Percentiles rank a stretch among this genome's conserved stretches.
These are phyloP conservation scores for Penicillium verhagenii DNA, from an alignment of 495 filamentous ascomycete species.

Conservation along the genomic window DNA sequence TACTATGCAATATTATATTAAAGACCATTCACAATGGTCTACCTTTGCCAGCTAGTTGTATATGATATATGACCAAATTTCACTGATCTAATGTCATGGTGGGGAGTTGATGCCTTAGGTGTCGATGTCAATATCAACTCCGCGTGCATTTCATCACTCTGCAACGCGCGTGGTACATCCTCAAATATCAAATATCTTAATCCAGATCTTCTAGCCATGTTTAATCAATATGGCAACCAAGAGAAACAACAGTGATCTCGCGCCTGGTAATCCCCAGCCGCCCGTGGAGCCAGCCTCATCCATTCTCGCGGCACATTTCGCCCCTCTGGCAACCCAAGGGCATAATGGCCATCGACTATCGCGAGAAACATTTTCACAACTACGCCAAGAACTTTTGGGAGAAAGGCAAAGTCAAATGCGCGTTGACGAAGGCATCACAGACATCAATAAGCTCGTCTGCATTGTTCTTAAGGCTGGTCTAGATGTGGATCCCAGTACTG, in stretches of 20 bases:
- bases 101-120: conserved; percentile 24
- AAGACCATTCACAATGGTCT: neutral
- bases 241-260: conserved; percentile 17
- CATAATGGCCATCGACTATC: conserved; percentile 41
- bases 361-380: conserved; percentile 58
- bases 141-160: conserved; percentile 6
- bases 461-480: conserved; percentile 81
- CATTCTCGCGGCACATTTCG: conserved; percentile 67
- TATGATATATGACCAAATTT: neutral
- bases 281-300: conserved; percentile 56
- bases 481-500: conserved; percentile 56
- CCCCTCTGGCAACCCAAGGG: conserved; percentile 42
- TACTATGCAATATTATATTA: neutral
- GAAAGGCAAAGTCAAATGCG: conserved; percentile 39
- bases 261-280: conserved; percentile 20
- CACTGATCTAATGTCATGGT: neutral
- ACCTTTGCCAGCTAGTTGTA: neutral
- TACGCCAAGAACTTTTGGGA: conserved; percentile 63
- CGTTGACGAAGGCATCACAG: conserved; percentile 63
- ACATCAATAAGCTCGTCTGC: conserved; percentile 80
- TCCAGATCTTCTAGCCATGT: conserved; percentile 18
- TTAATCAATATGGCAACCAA: conserved; percentile 26
- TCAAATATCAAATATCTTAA: neutral
- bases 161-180: conserved; percentile 2
- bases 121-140: conserved; percentile 18